These are phyloP conservation scores for Barnettozyma sp. DNA, from an alignment of 805 yeast genomes.

Conservation along the genomic window DNA sequence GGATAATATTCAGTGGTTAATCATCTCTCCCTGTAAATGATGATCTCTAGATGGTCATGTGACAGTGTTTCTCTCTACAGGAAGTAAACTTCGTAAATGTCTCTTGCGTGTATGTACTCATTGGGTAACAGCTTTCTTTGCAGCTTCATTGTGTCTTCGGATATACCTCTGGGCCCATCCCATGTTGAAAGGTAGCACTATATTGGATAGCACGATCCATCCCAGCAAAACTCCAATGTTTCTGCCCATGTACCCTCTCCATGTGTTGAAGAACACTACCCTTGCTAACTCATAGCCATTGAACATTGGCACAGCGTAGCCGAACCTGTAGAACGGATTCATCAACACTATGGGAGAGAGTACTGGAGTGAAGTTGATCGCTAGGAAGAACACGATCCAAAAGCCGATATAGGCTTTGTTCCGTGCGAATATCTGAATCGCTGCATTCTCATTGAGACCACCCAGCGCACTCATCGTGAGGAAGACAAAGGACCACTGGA, in stretches of 20 bases:
- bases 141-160: slow-evolving; percentile 12
- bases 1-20: too few relatives aligned
- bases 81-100: too few relatives aligned
- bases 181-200: slow-evolving; percentile 31
- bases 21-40: too few relatives aligned
- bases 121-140: slow-evolving; percentile 8
- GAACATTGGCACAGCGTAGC: slow-evolving; percentile 58
- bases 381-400: slow-evolving; percentile 62
- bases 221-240: slow-evolving; percentile 46
- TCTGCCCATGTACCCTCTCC: slow-evolving; percentile 46
- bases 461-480: slow-evolving; percentile 66
- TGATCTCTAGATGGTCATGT: too few relatives aligned
- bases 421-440: slow-evolving; percentile 39
- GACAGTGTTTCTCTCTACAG: too few relatives aligned
- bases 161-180: slow-evolving; percentile 11
- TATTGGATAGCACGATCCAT: slow-evolving; percentile 44
- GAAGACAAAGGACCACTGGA: slow-evolving; percentile 55
- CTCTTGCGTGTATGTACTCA: too few relatives aligned
- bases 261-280: slow-evolving; percentile 46
- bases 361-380: slow-evolving; percentile 53
- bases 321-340: slow-evolving; percentile 33
- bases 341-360: slow-evolving; percentile 44
- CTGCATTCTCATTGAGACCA: slow-evolving; percentile 54
- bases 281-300: slow-evolving; percentile 50
- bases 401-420: slow-evolving; percentile 62